Conservation (phyloP, 208 protist species). For the Crithidia sp. region DNA sequence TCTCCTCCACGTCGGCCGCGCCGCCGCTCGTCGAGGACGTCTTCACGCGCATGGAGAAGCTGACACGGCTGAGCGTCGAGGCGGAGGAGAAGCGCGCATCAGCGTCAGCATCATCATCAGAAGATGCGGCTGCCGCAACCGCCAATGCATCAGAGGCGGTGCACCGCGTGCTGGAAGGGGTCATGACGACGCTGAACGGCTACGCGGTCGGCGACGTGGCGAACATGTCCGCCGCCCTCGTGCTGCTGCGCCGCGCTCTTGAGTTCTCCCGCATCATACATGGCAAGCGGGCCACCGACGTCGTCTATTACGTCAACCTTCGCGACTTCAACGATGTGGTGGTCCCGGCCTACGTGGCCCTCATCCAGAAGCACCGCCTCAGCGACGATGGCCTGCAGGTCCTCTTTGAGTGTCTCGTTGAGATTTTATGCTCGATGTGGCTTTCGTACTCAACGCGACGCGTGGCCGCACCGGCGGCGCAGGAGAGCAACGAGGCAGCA, state of each 20-base stretch:
- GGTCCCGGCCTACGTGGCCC: conserved; percentile 58
- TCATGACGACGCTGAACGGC: conserved; percentile 48
- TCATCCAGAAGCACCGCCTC: conserved; percentile 45
- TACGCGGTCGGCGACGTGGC: conserved; percentile 43
- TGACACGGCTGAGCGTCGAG: conserved; percentile 62
- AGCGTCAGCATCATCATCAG: neutral
- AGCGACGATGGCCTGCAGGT: conserved; percentile 73
- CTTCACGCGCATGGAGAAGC: conserved; percentile 71
- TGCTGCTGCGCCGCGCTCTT: conserved; percentile 64
- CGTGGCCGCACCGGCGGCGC: neutral
- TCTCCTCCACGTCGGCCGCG: conserved; percentile 32
- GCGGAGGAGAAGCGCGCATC: conserved; percentile 9
- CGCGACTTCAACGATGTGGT: conserved; percentile 58
- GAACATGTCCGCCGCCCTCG: conserved; percentile 54
- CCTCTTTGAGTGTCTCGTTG: conserved; percentile 62
- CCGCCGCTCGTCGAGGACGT: conserved; percentile 62
- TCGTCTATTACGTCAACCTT: conserved; percentile 69
- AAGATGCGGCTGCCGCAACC: neutral
- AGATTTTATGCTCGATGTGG: conserved; percentile 68
- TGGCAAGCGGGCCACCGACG: conserved; percentile 32
- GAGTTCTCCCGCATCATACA: conserved; percentile 78
- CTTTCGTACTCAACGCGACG: conserved; percentile 31
- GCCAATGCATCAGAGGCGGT: conserved; percentile 37
- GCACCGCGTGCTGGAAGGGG: conserved; percentile 55
- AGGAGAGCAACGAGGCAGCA: neutral